Percentiles rank a stretch among this genome's conserved stretches.
Evolutionary conservation across 768 basidiomycete genomes (phyloP).

Genomic region (Termitomyces sp.): DNA sequence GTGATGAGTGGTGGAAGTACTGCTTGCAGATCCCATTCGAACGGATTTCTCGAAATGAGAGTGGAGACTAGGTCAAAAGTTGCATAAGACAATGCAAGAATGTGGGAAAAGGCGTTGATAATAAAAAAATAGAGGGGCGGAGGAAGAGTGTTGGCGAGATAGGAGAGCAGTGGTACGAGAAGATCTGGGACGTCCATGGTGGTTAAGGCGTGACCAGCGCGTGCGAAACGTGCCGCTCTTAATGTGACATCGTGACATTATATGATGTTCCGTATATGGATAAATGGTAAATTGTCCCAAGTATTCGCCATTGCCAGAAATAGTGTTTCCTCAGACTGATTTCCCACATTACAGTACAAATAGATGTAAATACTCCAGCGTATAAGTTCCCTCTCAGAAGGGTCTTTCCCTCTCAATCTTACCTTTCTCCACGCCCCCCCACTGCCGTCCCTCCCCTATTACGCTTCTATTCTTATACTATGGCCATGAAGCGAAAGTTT

Average conservation of each 20-base stretch:
- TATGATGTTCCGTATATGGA: neutral
- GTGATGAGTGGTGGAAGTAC: slow-evolving; percentile 72
- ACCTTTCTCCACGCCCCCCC: slow-evolving; percentile 9
- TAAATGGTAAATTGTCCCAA: neutral
- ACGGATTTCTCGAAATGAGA: slow-evolving; percentile 45
- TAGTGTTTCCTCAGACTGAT: neutral
- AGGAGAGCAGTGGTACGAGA: slow-evolving; percentile 50
- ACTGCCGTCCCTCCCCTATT: slow-evolving; percentile 11
- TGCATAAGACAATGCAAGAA: slow-evolving; percentile 45
- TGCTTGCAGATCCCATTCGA: slow-evolving; percentile 62
- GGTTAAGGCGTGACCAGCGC: slow-evolving; percentile 2
- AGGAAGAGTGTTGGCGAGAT: slow-evolving; percentile 51
- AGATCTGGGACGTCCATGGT: slow-evolving; percentile 38
- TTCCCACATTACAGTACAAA: slow-evolving; percentile 12
- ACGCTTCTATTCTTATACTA: slow-evolving; percentile 21
- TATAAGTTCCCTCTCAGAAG: slow-evolving; percentile 23
- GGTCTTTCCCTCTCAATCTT: slow-evolving; percentile 13
- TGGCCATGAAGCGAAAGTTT: slow-evolving; percentile 78
- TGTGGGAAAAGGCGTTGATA: slow-evolving; percentile 46
- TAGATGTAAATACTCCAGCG: slow-evolving; percentile 17
- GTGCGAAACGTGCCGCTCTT: neutral
- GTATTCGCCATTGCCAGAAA: neutral
- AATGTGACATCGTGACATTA: neutral
- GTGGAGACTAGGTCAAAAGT: slow-evolving; percentile 42
- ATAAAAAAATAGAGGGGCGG: slow-evolving; percentile 48